Evolutionary conservation across 352 stramenopile genomes (phyloP), one percentile per base, ranked within the genome.

Genomic region (Phytophthora foliorum): DNA sequence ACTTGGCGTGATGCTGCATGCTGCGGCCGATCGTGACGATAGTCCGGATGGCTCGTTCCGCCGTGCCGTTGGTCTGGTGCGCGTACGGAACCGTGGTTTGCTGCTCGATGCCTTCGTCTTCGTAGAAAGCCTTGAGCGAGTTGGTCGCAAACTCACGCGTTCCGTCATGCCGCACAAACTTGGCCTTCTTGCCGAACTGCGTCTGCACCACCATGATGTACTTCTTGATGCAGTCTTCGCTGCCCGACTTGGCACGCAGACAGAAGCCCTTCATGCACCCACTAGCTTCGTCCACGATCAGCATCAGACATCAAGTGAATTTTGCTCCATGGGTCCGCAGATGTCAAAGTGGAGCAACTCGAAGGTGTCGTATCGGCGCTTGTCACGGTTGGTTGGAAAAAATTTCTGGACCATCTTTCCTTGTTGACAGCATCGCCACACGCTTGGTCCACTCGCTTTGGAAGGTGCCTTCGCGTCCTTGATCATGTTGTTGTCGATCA

Each of bases 281-380:
- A n/a, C 64, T 72, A n/a, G 39, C 36, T 55, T 72, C 57, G 42
- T 73, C 57, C 16, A 58, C 51, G 17, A 72, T 58, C 4, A 72
- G 29, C 24, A 72, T 48, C 64, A 72, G 27, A 32, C 56, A 61
- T 21, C 46, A 2, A 58, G 56, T 10, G 55, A 68, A 2, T 44
- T 21, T 53, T 62, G 10, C 25, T 72, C 56, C 63, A 66, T 66
- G n/a, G 49, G 50, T 1, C 63, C 39, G 49, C 55, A 65, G 32
- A 61, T 61, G 48, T 66, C 56, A 27, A 72, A 72, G 56, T 72
- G 63, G 11, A 67, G 49, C 3, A 62, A 31, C 19, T 72, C 56
- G 50, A 72, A 66, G 3, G 25, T 29, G 7, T 46, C 32, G 51
- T 69, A 63, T 5, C 22, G 22, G 25, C 21, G 27, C 50, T 73